A percentile compares a stretch with the other conserved stretches of the same genome.
phyloP scores from a whole-genome alignment of 495 filamentous ascomycete species.

The Copromyces sp. region DNA sequence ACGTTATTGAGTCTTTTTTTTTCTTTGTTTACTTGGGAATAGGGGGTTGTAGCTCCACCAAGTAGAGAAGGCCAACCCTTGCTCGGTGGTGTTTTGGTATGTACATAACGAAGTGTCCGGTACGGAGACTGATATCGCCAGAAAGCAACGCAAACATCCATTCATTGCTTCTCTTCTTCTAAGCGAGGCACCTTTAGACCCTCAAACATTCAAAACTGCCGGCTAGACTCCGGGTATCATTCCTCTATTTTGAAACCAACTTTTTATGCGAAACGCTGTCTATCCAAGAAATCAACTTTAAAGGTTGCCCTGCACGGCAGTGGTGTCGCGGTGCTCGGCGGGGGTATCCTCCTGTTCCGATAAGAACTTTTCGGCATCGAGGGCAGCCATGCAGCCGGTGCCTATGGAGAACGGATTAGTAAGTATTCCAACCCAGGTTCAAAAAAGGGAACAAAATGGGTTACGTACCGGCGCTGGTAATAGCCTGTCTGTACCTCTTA shows the following conservation, averaged over 20 bases:
- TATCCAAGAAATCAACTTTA: conserved; percentile 8
- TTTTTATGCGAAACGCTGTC: neutral
- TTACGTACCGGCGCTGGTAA: conserved; percentile 86
- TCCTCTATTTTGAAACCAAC: neutral
- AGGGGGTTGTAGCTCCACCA: neutral
- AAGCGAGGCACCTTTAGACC: conserved; percentile 1
- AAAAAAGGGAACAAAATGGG: neutral
- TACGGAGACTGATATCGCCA: neutral
- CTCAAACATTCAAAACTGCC: neutral
- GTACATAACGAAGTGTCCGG: neutral
- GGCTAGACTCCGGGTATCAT: neutral
- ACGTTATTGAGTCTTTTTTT: neutral
- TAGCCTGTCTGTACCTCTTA: conserved; percentile 94
- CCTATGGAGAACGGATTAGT: conserved; percentile 40
- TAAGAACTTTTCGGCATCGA: conserved; percentile 90
- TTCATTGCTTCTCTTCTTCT: neutral
- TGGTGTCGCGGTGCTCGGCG: conserved; percentile 17
- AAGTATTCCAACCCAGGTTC: conserved; percentile 12
- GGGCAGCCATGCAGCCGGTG: conserved; percentile 85
- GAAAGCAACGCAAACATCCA: neutral
- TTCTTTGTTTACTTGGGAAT: neutral
- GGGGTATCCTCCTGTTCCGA: conserved; percentile 56
- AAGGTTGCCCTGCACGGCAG: conserved; percentile 22
- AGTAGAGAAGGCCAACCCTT: neutral
- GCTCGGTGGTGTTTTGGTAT: neutral